Base-by-base conservation (phyloP, 495 filamentous ascomycete species). In the Penicillium turbatum region DNA sequence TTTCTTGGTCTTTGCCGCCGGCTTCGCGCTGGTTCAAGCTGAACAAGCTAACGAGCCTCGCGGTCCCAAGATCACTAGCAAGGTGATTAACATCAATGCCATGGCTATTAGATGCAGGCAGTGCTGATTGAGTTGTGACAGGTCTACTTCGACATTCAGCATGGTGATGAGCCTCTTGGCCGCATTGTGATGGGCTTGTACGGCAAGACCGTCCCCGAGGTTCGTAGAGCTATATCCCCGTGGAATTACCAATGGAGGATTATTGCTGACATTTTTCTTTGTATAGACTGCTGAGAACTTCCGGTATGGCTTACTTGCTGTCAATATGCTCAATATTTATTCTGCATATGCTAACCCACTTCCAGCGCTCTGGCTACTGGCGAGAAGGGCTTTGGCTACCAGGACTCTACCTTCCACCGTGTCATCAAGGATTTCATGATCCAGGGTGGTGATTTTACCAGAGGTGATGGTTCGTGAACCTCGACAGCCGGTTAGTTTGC, bases 391-490 rank as follows among this genome's bases (percentile, higher is more conserved):
- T 97, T 87, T 67, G 93, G 93, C 51, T 98, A 97, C 71, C 84
- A 97, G 72, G 92, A 90, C 31, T 96, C 91, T 19, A 83, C 74
- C 69, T 98, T 98, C 86, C 93, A 98, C 83, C 89, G 93, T 75
- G 95, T 98, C 65, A 98, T 98, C 79, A 91, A 92, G 79, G 65
- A 87, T 51, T 98, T 98, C 79, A 98, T 98, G 93, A 96, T 97
- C 70, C 93, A 98, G 77, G 93, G 93, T 69, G 93, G 95, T 76
- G 95, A 99, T 77, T 99, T 99, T 78, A 99, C 95, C 71, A 89
- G 85, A 56, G 85, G 85, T 59, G 92, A 99, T 67, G 92, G 81
- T 81, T 56, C 52, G 68, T 62, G 13, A 44, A 15, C 13, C 5
- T 12, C 2, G 11, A 17, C n/a, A 15, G n/a, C 2, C 11, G 17